Evolutionary conservation across 495 filamentous ascomycete genomes (phyloP).

Genomic region (Penicillium roqueforti): DNA sequence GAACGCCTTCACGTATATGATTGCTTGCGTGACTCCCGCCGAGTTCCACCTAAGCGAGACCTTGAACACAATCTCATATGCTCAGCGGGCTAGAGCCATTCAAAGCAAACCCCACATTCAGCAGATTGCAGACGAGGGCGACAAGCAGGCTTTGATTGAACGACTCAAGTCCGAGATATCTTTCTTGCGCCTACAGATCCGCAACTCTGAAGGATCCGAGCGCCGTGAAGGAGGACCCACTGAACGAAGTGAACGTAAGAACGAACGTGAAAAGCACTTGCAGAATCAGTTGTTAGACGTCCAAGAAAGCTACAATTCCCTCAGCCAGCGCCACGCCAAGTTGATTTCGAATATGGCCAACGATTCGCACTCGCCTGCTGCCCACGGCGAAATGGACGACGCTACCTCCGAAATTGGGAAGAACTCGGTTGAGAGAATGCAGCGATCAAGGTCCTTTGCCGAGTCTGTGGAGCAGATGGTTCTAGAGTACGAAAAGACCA

Average conservation of each 20-base stretch:
- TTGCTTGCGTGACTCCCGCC: conserved; percentile 94
- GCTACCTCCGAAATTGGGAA: conserved; percentile 59
- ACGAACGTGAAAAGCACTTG: conserved; percentile 81
- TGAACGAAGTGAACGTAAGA: conserved; percentile 72
- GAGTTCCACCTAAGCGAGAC: conserved; percentile 98
- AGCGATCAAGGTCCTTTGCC: conserved; percentile 91
- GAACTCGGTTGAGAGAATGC: conserved; percentile 81
- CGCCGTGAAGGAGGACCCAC: conserved; percentile 55
- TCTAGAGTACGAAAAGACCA: conserved; percentile 97
- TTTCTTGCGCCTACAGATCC: conserved; percentile 91
- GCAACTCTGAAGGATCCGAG: conserved; percentile 59
- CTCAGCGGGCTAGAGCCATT: conserved; percentile 91
- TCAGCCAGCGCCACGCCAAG: conserved; percentile 88
- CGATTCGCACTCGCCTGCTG: conserved; percentile 66
- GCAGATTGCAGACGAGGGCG: conserved; percentile 81
- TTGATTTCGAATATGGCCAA: conserved; percentile 92
- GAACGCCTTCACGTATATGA: conserved; percentile 98
- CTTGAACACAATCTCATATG: conserved; percentile 94
- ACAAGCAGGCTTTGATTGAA: conserved; percentile 93
- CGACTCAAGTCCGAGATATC: conserved; percentile 89
- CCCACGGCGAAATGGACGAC: conserved; percentile 55
- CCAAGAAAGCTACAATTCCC: conserved; percentile 89
- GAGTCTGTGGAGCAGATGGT: conserved; percentile 94
- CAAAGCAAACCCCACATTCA: conserved; percentile 97
- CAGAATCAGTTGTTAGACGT: conserved; percentile 91